phyloP scores from a whole-genome alignment of 2,329 filamentous ascomycete species.

The Aspergillus amoenus region DNA sequence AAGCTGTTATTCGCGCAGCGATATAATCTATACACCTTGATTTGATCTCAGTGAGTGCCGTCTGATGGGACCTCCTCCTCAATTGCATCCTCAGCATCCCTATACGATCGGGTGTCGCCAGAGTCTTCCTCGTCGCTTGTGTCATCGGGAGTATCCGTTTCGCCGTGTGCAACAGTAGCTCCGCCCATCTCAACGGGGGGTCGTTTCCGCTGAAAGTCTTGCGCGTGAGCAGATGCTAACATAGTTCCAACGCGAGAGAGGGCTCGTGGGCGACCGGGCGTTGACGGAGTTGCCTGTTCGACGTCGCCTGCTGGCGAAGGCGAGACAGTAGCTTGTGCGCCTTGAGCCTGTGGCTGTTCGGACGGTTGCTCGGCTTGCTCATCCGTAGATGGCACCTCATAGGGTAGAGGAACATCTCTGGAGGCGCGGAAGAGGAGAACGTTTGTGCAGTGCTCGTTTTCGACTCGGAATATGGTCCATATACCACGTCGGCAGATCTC shows the following conservation, averaged over 20 bases:
- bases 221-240: constrained; percentile 80
- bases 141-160: constrained; percentile 35
- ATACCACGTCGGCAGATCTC: constrained; percentile 84
- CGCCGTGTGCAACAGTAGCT: constrained; percentile 33
- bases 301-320: constrained; percentile 17
- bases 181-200: constrained; percentile 47
- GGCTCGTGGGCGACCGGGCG: constrained; percentile 27
- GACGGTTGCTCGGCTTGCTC: constrained; percentile 14
- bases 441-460: constrained; percentile 96
- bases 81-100: constrained; percentile 15
- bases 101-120: constrained; percentile 11
- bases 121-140: constrained; percentile 39
- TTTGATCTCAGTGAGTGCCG: constrained; percentile 1
- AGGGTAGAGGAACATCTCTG: constrained; percentile 82
- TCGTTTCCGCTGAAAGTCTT: constrained; percentile 85
- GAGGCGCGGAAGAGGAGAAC: constrained; percentile 87
- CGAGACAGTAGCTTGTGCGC: constrained; percentile 21
- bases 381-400: constrained; percentile 50
- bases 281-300: constrained; percentile 20
- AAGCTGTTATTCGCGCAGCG: neutral
- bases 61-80: constrained; percentile 16
- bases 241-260: constrained; percentile 62
- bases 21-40: neutral
- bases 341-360: constrained; percentile 28
- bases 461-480: constrained; percentile 90